Evolutionary conservation across 495 filamentous ascomycete genomes (phyloP).

Genomic region (Penicillium waksmanii): DNA sequence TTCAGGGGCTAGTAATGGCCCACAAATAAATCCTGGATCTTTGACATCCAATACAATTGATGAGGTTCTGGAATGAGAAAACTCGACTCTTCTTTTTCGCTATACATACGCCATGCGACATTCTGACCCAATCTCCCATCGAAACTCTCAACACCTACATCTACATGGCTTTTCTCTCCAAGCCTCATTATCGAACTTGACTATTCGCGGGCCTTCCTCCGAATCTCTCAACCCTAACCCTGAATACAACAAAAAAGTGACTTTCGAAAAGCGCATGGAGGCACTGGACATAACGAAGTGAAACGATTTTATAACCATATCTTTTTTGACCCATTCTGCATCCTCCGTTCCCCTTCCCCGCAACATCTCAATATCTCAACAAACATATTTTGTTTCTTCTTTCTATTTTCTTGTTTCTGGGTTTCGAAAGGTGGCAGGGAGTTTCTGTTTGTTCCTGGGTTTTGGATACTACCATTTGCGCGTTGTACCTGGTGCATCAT

Average conservation of each 20-base stretch:
- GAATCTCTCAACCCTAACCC: not conserved
- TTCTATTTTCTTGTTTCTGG: not conserved
- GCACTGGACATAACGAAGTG: slow-evolving; percentile 17
- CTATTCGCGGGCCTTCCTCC: not conserved
- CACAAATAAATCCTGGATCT: slow-evolving; percentile 25
- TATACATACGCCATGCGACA: not conserved
- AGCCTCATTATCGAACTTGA: not conserved
- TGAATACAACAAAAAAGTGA: slow-evolving; percentile 1
- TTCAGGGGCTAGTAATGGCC: slow-evolving; percentile 1
- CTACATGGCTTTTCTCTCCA: not conserved
- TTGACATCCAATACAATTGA: slow-evolving; percentile 43
- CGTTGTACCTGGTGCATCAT: slow-evolving; percentile 19
- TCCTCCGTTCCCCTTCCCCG: not conserved
- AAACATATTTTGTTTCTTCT: not conserved
- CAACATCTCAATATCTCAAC: not conserved
- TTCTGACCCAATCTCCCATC: not conserved
- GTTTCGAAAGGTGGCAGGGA: slow-evolving; percentile 3
- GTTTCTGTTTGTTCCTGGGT: slow-evolving; percentile 15
- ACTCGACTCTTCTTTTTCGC: not conserved
- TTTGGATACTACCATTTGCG: slow-evolving; percentile 1
- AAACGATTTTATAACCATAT: slow-evolving; percentile 7
- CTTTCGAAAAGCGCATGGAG: not conserved
- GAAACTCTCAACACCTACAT: not conserved
- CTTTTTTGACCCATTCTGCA: not conserved
- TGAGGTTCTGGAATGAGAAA: slow-evolving; percentile 30